Evolutionary conservation across 1,139 yeast species (phyloP), one percentile per base, ranked within the genome.

Genomic region (Meyerozyma carpophila): DNA sequence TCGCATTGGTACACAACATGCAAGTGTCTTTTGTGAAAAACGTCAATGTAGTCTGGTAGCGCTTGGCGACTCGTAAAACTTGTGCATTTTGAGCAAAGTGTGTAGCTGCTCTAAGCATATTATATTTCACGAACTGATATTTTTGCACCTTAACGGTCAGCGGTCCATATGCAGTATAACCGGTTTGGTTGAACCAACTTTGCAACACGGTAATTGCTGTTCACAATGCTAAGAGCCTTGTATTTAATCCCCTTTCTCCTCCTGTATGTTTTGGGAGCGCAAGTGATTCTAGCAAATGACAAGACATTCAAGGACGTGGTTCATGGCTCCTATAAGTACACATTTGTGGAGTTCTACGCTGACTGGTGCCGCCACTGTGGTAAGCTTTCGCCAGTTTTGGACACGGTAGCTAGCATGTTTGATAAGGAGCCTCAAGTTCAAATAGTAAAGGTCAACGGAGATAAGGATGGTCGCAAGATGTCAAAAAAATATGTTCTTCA

Each of bases 341-440:
- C 88, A 0, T 70, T 86, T 47, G 86, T 86, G 41, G 87, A 86
- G 47, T 84, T 84, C 57, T 84, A 84, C 55, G 88, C 93, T 32
- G 79, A 78, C 44, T 86, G 94, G 95, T 86, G 95, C 58, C 75
- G 86, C 41, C 91, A 86, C 65, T 86, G 94, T 65, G 79, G 80
- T 62, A 73, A 69, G 43, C 63, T 86, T 58, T 75, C 75, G 58
- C 94, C 94, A 8, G 71, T 73, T 5, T 79, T 79, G 61, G 87
- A 82, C 49, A 68, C 75, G 55, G 68, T 84, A 38, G 82, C 83
- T 1, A 73, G 71, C 5, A 53, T 70, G 8, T 84, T 73, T 55
- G 64, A 62, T 16, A 70, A 70, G 4, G 71, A 75, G 38, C 14
- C 40, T 14, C 5, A 13, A 5, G 58, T 84, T 21, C 78, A 75